Conservation (phyloP, 2,329 filamentous ascomycete genomes). For the Exserohilum rostratum region DNA sequence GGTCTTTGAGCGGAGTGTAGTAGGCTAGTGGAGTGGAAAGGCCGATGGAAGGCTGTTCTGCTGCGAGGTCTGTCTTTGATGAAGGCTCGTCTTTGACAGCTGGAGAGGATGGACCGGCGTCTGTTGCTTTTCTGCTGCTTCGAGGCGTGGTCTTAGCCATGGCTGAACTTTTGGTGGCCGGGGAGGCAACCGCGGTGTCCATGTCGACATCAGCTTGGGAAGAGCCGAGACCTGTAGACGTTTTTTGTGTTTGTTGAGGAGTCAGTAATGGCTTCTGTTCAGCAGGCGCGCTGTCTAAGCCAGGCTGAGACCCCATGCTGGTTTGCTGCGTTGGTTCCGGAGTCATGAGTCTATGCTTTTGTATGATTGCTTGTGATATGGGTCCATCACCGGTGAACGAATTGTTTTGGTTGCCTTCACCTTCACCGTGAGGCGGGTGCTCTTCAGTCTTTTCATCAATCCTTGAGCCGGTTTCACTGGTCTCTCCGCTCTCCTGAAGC, state of each 20-base stretch:
- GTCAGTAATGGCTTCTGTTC: conserved; percentile 41
- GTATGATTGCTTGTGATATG: conserved; percentile 18
- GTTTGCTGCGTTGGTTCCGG: conserved; percentile 38
- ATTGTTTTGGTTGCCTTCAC: conserved; percentile 20
- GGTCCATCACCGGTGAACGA: conserved; percentile 1
- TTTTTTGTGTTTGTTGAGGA: conserved; percentile 48
- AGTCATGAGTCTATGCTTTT: conserved; percentile 31
- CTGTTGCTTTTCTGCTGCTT: conserved; percentile 13
- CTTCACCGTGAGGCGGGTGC: conserved; percentile 10
- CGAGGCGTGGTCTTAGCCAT: conserved; percentile 16
- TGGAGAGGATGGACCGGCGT: conserved; percentile 16
- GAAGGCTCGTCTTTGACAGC: conserved; percentile 15
- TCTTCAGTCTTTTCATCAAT: background rate
- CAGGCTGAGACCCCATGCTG: conserved; percentile 30
- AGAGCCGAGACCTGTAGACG: conserved; percentile 24
- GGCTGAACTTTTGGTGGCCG: conserved; percentile 2
- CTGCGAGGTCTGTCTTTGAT: conserved; percentile 22
- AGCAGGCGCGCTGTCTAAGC: conserved; percentile 9
- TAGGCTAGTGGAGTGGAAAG: conserved; percentile 52
- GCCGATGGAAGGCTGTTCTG: conserved; percentile 40
- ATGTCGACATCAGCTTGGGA: conserved; percentile 27
- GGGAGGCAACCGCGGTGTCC: background rate
- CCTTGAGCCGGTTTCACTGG: conserved; percentile 9
- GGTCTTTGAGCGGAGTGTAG: conserved; percentile 52
- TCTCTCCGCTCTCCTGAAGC: background rate